Conservation (phyloP, 2,329 filamentous ascomycete genomes). For the Lasiodiplodia citricola region DNA sequence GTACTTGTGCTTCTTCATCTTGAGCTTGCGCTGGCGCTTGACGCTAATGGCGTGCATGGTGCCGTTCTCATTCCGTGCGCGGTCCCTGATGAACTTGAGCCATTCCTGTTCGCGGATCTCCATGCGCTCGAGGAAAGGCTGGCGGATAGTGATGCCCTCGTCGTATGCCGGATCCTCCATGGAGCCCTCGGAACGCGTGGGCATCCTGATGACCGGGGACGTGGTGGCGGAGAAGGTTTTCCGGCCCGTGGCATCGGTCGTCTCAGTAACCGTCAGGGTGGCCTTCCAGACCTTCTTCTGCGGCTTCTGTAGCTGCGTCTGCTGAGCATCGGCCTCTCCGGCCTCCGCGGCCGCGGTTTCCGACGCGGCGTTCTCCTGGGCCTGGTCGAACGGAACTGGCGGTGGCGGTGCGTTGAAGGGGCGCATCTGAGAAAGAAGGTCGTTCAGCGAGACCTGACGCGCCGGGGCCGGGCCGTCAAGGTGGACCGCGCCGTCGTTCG, state of each 20-base stretch:
- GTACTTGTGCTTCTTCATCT: constrained; percentile 99
- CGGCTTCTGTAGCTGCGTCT: constrained; percentile 30
- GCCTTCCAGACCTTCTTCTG: constrained; percentile 49
- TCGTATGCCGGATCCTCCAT: constrained; percentile 38
- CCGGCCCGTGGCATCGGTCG: constrained; percentile 55
- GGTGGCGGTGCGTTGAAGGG: constrained; percentile 87
- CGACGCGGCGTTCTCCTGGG: constrained; percentile 6
- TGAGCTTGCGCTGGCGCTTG: constrained; percentile 87
- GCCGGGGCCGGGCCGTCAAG: constrained; percentile 36
- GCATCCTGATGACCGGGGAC: constrained; percentile 53
- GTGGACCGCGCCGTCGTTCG: constrained; percentile 37
- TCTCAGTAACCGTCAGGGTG: constrained; percentile 59
- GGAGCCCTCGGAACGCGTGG: constrained; percentile 31
- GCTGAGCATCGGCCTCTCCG: constrained; percentile 35
- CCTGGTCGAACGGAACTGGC: constrained; percentile 63
- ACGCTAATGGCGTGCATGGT: constrained; percentile 85
- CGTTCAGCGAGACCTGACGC: constrained; percentile 43
- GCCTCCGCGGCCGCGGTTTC: constrained; percentile 39
- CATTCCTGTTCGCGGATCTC: constrained; percentile 67
- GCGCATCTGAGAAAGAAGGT: constrained; percentile 59
- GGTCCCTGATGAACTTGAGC: constrained; percentile 59
- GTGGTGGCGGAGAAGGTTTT: constrained; percentile 59
- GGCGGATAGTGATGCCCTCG: constrained; percentile 43
- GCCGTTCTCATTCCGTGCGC: constrained; percentile 41
- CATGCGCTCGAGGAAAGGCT: constrained; percentile 73